Evolutionary conservation across 805 yeast species (phyloP).

Genomic region (Cyberlindnera maritima): DNA sequence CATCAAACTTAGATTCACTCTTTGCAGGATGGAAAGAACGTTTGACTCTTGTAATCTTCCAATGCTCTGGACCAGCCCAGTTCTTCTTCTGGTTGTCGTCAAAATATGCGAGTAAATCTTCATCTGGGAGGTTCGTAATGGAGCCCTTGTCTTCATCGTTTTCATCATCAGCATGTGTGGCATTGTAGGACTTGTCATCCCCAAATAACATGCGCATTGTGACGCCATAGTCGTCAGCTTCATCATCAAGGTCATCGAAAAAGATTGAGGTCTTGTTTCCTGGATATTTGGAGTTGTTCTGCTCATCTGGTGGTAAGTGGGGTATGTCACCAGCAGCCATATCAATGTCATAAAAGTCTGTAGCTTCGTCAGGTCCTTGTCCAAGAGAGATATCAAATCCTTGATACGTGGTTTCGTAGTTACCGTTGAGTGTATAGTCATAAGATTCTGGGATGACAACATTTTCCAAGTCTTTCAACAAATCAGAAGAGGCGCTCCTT

Average conservation of each 20-base stretch:
- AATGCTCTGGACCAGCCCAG: slow-evolving; percentile 94
- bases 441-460: slow-evolving; percentile 12
- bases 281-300: slow-evolving; percentile 21
- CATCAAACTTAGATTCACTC: slow-evolving; percentile 1
- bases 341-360: slow-evolving; percentile 22
- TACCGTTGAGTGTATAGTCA: slow-evolving; percentile 6
- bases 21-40: slow-evolving; percentile 22
- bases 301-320: slow-evolving; percentile 2
- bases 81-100: slow-evolving; percentile 64
- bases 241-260: slow-evolving; percentile 26
- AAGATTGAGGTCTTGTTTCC: slow-evolving; percentile 28
- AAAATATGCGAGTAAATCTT: slow-evolving; percentile 74
- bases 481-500: slow-evolving; percentile 15
- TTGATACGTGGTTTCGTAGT: slow-evolving; percentile 15
- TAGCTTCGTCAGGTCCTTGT: slow-evolving; percentile 23
- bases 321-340: slow-evolving; percentile 8
- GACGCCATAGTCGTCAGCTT: slow-evolving; percentile 27
- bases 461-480: slow-evolving; percentile 17
- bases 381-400: slow-evolving; percentile 21
- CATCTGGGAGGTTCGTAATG: slow-evolving; percentile 42
- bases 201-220: slow-evolving; percentile 25
- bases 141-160: slow-evolving; percentile 19
- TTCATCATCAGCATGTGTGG: slow-evolving; percentile 18
- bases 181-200: slow-evolving; percentile 24
- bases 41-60: slow-evolving; percentile 73